These are phyloP conservation scores for Buxus sempervirens DNA, from an alignment of 164 flowering plant genomes.

Conservation along the genomic window DNA sequence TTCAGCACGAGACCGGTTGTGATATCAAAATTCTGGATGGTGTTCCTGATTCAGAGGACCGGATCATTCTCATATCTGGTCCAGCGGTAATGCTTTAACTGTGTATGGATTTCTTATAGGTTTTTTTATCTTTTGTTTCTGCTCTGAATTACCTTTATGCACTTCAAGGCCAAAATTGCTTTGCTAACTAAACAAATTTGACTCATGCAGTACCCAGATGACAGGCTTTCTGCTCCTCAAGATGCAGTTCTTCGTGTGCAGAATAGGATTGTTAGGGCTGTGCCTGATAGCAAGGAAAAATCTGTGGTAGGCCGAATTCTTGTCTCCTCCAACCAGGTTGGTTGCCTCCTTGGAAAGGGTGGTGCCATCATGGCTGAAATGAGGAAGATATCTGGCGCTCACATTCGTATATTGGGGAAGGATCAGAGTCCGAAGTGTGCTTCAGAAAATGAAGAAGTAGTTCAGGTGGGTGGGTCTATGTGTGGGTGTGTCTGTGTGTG, in stretches of 20 bases:
- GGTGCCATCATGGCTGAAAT: constrained; percentile 85
- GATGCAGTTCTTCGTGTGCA: constrained; percentile 93
- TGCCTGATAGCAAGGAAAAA: constrained; percentile 62
- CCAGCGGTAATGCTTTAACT: constrained; percentile 55
- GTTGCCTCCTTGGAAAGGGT: constrained; percentile 91
- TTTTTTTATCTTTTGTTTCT: background rate
- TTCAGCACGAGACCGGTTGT: constrained; percentile 87
- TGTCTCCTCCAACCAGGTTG: constrained; percentile 77
- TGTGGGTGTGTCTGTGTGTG: constrained; percentile 5
- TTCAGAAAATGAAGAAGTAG: constrained; percentile 79
- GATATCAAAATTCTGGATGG: constrained; percentile 76
- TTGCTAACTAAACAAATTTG: background rate
- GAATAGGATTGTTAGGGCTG: constrained; percentile 54
- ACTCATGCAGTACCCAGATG: constrained; percentile 83
- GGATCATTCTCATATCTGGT: constrained; percentile 76
- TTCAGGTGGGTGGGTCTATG: constrained; percentile 54
- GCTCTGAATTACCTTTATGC: background rate
- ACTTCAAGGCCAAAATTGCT: background rate
- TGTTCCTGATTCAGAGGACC: constrained; percentile 60
- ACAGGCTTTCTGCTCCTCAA: constrained; percentile 75
- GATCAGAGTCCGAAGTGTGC: constrained; percentile 77
- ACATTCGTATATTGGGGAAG: constrained; percentile 79
- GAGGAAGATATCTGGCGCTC: constrained; percentile 79
- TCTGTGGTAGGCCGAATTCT: constrained; percentile 51
- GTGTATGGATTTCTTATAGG: background rate